These are phyloP conservation scores for Penicillium sp. DNA, from an alignment of 2,329 filamentous ascomycete genomes.

Conservation along the genomic window DNA sequence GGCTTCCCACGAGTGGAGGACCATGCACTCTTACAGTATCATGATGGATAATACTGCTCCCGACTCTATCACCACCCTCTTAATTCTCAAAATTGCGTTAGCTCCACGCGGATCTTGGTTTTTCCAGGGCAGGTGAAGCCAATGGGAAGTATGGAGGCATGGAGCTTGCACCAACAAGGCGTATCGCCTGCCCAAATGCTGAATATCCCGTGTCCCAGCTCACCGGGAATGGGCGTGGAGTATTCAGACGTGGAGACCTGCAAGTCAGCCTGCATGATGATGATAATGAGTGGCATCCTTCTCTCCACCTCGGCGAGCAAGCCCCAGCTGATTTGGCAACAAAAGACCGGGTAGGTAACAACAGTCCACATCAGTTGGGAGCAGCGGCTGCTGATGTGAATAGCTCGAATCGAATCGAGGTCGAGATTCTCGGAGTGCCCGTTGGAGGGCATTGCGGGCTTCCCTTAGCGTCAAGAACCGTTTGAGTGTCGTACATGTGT, in stretches of 20 bases:
- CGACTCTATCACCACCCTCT: background rate
- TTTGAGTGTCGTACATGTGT: background rate
- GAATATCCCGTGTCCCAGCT: conserved; percentile 9
- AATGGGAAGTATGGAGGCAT: background rate
- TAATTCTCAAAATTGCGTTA: conserved; percentile 9
- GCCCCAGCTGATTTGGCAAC: conserved; percentile 4
- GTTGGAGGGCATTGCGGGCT: background rate
- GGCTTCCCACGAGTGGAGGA: background rate
- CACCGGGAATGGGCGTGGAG: conserved; percentile 15
- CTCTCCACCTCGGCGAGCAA: conserved; percentile 12
- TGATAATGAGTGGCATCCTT: conserved; percentile 2
- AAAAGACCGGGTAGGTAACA: background rate
- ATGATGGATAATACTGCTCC: background rate
- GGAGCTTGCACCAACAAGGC: background rate
- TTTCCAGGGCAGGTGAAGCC: conserved; percentile 1
- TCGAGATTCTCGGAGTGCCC: conserved; percentile 10
- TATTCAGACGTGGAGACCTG: conserved; percentile 4
- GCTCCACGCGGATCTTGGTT: background rate
- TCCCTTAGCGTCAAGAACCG: background rate
- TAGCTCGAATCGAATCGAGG: background rate
- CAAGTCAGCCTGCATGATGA: conserved; percentile 8
- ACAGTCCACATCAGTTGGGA: background rate
- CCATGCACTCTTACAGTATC: background rate
- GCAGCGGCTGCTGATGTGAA: background rate
- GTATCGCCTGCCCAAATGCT: background rate